Evolutionary conservation across 352 stramenopile genomes (phyloP).

Genomic region (Poterioochromonas sp.): DNA sequence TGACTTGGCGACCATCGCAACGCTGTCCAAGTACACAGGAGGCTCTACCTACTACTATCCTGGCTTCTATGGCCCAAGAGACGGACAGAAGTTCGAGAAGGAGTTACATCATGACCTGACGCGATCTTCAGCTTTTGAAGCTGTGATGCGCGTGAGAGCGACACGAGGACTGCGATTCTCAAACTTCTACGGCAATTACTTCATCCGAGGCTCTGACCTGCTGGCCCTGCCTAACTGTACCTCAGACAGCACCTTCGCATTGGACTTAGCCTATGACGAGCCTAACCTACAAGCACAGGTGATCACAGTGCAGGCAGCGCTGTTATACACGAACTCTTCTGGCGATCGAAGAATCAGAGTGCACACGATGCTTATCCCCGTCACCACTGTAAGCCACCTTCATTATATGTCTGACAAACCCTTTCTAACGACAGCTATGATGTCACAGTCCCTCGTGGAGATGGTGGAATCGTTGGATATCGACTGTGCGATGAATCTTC

Average conservation of each 20-base stretch:
- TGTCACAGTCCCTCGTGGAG: constrained; percentile 63
- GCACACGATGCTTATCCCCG: constrained; percentile 87
- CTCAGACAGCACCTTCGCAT: constrained; percentile 85
- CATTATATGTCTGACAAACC: not conserved
- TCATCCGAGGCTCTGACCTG: constrained; percentile 90
- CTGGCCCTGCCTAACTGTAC: constrained; percentile 90
- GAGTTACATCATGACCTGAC: constrained; percentile 82
- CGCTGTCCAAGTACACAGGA: constrained; percentile 84
- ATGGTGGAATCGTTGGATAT: constrained; percentile 81
- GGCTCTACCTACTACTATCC: constrained; percentile 95
- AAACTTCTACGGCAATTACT: constrained; percentile 98
- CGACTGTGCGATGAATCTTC: constrained; percentile 82
- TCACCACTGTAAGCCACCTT: constrained; percentile 50
- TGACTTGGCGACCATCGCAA: constrained; percentile 86
- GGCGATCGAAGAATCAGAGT: constrained; percentile 94
- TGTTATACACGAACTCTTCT: constrained; percentile 94
- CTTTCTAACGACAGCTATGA: too few species aligned
- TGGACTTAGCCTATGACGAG: constrained; percentile 94
- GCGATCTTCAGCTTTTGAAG: constrained; percentile 86
- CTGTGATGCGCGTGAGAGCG: constrained; percentile 91
- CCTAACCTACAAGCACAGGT: constrained; percentile 78
- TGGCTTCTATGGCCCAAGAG: constrained; percentile 72
- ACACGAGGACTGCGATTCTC: constrained; percentile 92
- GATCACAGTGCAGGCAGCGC: constrained; percentile 86
- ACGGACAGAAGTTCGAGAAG: constrained; percentile 81